Evolutionary conservation across 2,329 filamentous ascomycete species (phyloP).

Genomic region (Trichophyton equinum): DNA sequence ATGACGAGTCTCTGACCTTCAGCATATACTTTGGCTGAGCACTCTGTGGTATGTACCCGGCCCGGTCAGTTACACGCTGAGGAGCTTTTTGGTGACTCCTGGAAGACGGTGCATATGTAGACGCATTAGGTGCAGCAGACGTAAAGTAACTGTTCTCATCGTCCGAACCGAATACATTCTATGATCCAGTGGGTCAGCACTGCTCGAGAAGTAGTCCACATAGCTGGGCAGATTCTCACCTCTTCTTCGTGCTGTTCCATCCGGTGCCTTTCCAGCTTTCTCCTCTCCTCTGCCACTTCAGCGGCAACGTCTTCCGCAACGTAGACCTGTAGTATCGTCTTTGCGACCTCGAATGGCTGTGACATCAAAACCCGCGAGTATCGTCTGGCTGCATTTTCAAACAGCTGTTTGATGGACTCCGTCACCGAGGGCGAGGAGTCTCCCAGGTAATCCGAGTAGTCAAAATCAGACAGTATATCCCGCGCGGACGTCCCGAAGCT

Average conservation of each 20-base stretch:
- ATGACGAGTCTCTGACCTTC: constrained; percentile 60
- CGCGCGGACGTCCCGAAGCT: constrained; percentile 55
- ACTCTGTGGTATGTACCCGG: constrained; percentile 33
- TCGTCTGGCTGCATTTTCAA: constrained; percentile 82
- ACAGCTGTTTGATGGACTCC: constrained; percentile 59
- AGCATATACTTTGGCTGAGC: constrained; percentile 47
- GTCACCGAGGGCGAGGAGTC: constrained; percentile 63
- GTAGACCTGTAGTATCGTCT: constrained; percentile 75
- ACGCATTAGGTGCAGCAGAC: constrained; percentile 44
- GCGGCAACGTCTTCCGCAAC: constrained; percentile 33
- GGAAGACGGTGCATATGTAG: constrained; percentile 30
- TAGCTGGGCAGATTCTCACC: constrained; percentile 15
- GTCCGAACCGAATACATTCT: constrained; percentile 42
- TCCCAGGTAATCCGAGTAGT: constrained; percentile 77
- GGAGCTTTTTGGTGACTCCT: constrained; percentile 28
- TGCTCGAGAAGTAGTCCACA: not conserved
- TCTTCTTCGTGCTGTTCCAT: constrained; percentile 22
- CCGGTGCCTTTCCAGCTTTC: constrained; percentile 18
- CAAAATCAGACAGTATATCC: constrained; percentile 77
- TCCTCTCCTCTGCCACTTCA: constrained; percentile 22
- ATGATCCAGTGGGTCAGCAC: not conserved
- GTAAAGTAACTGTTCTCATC: constrained; percentile 82
- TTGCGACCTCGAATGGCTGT: constrained; percentile 95
- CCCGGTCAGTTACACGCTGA: constrained; percentile 35
- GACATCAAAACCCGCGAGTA: constrained; percentile 80